phyloP scores from a whole-genome alignment of 106 monocot species.

The Ottelia alismoides region DNA sequence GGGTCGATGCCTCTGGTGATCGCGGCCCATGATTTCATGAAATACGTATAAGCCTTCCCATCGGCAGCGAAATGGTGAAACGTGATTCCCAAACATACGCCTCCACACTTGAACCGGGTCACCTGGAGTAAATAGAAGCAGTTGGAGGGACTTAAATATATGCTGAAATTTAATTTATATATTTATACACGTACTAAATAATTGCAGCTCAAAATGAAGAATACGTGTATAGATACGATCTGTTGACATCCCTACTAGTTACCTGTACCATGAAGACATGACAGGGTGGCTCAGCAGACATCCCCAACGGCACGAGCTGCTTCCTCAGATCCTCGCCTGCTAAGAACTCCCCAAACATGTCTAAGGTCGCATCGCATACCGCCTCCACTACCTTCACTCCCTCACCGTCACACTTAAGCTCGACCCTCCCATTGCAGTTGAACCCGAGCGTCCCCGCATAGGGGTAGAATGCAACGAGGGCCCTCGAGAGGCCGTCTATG shows the following conservation, averaged over 20 bases:
- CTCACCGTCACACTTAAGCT: not conserved
- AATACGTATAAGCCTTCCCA: constrained; percentile 73
- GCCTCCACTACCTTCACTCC: not conserved
- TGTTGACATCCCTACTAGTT: not conserved
- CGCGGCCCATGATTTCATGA: constrained; percentile 98
- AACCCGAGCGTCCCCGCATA: not conserved
- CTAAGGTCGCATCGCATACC: not conserved
- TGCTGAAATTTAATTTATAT: not conserved
- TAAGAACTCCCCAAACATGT: constrained; percentile 32
- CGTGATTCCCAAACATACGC: constrained; percentile 34
- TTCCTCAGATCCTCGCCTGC: constrained; percentile 24
- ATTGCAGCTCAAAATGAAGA: no score
- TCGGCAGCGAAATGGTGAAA: constrained; percentile 93
- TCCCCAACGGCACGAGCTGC: constrained; percentile 14
- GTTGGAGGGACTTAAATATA: not conserved
- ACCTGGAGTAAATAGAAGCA: constrained; percentile 4
- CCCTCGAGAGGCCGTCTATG: not conserved
- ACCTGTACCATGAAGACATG: constrained; percentile 37
- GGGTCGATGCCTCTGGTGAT: constrained; percentile 53
- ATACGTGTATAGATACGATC: no score
- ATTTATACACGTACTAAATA: no score
- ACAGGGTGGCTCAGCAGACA: not conserved
- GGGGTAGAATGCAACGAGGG: not conserved
- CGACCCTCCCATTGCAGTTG: not conserved
- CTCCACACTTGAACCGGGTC: constrained; percentile 56